Conservation (phyloP, 768 basidiomycete genomes). For the Lactarius psammicola region DNA sequence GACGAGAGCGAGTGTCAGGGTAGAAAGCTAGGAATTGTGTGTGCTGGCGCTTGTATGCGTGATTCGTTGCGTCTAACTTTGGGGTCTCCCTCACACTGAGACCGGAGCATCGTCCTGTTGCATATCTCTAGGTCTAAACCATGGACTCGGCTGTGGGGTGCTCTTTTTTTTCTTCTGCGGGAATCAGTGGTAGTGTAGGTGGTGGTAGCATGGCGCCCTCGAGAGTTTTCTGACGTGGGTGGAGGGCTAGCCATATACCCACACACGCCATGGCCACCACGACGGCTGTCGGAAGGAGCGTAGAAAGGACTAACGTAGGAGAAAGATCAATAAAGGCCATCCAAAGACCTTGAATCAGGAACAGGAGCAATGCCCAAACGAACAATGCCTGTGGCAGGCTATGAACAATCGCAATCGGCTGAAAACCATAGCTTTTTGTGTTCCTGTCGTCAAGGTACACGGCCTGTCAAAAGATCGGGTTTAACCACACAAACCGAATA, state of each 20-base stretch:
- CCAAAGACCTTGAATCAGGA: neutral
- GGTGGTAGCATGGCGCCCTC: neutral
- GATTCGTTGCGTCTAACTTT: neutral
- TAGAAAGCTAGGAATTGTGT: neutral
- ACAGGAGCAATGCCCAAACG: neutral
- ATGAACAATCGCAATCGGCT: neutral
- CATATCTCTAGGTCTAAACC: neutral
- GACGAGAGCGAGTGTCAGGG: neutral
- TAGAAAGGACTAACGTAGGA: neutral
- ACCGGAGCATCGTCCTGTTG: neutral
- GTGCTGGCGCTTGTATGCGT: neutral
- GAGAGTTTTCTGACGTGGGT: neutral
- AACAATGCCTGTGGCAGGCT: neutral
- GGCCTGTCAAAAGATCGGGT: neutral
- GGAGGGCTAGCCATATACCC: neutral
- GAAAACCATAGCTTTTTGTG: neutral
- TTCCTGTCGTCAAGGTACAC: neutral
- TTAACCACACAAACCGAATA: neutral
- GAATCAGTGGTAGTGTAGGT: neutral
- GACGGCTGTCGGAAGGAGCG: neutral
- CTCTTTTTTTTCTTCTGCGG: neutral
- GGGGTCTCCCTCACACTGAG: neutral
- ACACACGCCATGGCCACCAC: neutral
- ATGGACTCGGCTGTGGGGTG: neutral
- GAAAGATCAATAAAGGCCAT: neutral